phyloP scores from a whole-genome alignment of 2,329 filamentous ascomycete species.

The Arthrinium puccinioides region DNA sequence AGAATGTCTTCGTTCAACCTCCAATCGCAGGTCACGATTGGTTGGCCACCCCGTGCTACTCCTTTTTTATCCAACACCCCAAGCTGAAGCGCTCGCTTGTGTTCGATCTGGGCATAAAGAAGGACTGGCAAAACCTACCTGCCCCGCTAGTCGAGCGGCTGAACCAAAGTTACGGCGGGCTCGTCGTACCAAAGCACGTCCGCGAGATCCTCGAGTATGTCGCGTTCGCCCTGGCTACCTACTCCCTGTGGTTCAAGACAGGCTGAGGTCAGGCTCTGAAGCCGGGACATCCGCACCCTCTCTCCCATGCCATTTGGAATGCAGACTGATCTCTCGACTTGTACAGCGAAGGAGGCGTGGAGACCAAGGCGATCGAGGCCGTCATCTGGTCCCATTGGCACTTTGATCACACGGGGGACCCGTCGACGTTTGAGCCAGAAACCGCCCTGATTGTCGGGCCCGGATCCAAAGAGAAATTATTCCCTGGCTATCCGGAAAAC shows the following conservation, averaged over 20 bases:
- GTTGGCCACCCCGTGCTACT: conserved; percentile 15
- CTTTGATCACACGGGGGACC: conserved; percentile 41
- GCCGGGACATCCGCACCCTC: too few relatives aligned
- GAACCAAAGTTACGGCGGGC: not conserved
- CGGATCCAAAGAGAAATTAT: conserved; percentile 18
- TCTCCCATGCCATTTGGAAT: too few relatives aligned
- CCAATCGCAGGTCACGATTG: conserved; percentile 20
- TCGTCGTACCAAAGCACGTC: conserved; percentile 12
- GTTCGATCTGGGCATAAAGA: conserved; percentile 9
- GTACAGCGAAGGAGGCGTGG: conserved; percentile 10
- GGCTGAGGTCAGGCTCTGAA: too few relatives aligned
- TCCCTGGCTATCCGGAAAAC: conserved; percentile 14
- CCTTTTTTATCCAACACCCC: conserved; percentile 15
- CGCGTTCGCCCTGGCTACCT: too few relatives aligned
- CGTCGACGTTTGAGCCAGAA: conserved; percentile 32
- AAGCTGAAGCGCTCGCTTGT: conserved; percentile 12
- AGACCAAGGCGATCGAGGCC: conserved; percentile 10
- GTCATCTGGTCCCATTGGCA: conserved; percentile 38
- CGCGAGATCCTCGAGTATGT: conserved; percentile 16
- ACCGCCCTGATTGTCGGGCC: conserved; percentile 31
- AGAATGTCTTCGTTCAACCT: conserved; percentile 23
- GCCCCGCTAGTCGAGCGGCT: conserved; percentile 4
- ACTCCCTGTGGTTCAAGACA: too few relatives aligned
- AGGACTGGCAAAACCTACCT: conserved; percentile 7
- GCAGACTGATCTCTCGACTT: too few relatives aligned